Percentiles rank a stretch among this genome's conserved stretches.
Conservation (phyloP, 2,329 filamentous ascomycete genomes). For the Phoma sp. region DNA sequence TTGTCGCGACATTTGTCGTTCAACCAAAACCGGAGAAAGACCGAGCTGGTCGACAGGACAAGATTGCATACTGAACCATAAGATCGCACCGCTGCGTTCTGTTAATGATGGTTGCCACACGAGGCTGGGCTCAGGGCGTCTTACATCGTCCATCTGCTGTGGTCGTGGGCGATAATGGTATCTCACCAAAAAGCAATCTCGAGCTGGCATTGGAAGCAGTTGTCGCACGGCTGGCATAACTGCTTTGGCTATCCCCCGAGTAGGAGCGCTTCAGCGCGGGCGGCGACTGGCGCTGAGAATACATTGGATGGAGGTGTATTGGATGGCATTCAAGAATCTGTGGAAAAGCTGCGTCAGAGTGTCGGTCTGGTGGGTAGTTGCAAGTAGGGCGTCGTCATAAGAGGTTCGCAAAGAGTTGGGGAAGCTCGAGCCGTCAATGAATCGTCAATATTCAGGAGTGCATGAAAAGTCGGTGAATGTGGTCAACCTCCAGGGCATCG, state of each 20-base stretch:
- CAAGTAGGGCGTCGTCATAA: constrained; percentile 19
- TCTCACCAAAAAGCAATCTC: constrained; percentile 59
- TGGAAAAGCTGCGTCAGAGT: constrained; percentile 19
- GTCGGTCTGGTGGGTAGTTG: constrained; percentile 17
- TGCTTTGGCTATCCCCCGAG: constrained; percentile 48
- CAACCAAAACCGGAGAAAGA: constrained; percentile 60
- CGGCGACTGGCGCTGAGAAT: constrained; percentile 42
- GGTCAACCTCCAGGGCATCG: constrained; percentile 26
- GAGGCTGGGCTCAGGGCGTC: constrained; percentile 18
- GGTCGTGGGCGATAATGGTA: constrained; percentile 53
- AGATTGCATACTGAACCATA: constrained; percentile 59
- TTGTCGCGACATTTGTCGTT: constrained; percentile 56
- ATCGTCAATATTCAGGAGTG: constrained; percentile 23
- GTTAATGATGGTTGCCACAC: constrained; percentile 29
- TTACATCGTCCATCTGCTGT: constrained; percentile 48
- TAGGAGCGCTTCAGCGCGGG: constrained; percentile 50
- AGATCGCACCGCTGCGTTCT: constrained; percentile 50
- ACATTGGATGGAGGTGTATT: constrained; percentile 33
- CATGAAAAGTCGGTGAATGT: constrained; percentile 26
- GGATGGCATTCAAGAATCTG: constrained; percentile 26
- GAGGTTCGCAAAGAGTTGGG: constrained; percentile 18
- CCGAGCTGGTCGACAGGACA: constrained; percentile 57
- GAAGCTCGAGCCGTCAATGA: constrained; percentile 18
- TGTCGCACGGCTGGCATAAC: constrained; percentile 44
- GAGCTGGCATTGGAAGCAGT: constrained; percentile 48